Percentiles rank a stretch among this genome's conserved stretches.
These are phyloP conservation scores for Coelastrella sp. DNA, from an alignment of 139 green algal genomes.

Conservation along the genomic window DNA sequence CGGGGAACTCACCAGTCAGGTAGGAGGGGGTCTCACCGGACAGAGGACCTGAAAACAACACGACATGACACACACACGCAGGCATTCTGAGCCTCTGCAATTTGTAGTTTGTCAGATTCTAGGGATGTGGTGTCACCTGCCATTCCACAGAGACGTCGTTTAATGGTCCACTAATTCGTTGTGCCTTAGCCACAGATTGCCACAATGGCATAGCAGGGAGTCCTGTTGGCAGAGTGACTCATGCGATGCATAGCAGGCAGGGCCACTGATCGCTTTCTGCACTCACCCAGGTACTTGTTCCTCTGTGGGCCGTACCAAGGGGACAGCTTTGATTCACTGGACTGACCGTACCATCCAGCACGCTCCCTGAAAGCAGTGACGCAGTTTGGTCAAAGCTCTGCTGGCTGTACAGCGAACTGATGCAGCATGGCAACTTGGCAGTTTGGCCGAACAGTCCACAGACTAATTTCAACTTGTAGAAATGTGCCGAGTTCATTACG, in stretches of 20 bases:
- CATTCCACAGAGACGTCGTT: not conserved
- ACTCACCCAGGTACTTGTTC: constrained; percentile 48
- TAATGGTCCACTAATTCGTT: not conserved
- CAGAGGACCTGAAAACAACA: constrained; percentile 59
- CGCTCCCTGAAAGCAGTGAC: constrained; percentile 19
- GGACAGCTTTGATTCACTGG: constrained; percentile 27
- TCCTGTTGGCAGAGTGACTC: not conserved
- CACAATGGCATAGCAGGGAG: not conserved
- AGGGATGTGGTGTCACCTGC: no score
- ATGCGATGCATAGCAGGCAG: not conserved
- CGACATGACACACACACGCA: not conserved
- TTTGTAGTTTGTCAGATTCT: no score
- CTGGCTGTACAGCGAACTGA: not conserved
- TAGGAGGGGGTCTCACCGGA: constrained; percentile 80
- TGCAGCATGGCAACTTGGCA: no score
- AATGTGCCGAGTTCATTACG: no score
- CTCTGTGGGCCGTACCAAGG: constrained; percentile 46
- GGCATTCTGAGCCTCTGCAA: no score
- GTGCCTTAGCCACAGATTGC: not conserved
- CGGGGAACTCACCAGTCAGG: constrained; percentile 87
- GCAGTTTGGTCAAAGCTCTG: not conserved
- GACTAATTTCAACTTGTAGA: no score
- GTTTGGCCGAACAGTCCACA: no score
- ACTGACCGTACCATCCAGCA: constrained; percentile 35
- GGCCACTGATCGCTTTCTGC: not conserved